A percentile compares a stretch with the other conserved stretches of the same genome.
These are phyloP conservation scores for Penicillium canescens DNA, from an alignment of 495 filamentous ascomycete species.

Conservation along the genomic window DNA sequence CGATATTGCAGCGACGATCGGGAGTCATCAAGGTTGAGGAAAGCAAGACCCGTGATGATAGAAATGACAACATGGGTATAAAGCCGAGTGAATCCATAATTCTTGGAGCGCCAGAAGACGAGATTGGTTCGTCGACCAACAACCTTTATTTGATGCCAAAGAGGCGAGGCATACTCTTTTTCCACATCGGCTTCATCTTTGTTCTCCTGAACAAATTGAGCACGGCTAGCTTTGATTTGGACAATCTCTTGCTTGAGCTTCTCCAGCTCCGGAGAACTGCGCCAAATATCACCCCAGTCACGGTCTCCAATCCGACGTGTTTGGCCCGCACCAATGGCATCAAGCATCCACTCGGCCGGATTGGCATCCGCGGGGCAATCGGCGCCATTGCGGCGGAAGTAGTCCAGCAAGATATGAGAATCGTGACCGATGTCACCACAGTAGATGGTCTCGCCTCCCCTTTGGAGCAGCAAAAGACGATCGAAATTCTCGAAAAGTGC, in stretches of 20 bases:
- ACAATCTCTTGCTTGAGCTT: constrained; percentile 65
- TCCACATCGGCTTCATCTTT: constrained; percentile 35
- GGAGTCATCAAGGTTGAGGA: constrained; percentile 66
- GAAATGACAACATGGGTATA: constrained; percentile 75
- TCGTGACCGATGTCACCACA: constrained; percentile 67
- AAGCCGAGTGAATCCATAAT: constrained; percentile 76
- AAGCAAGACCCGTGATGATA: constrained; percentile 72
- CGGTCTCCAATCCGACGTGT: constrained; percentile 68
- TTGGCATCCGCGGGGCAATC: constrained; percentile 60
- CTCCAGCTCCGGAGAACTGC: constrained; percentile 66
- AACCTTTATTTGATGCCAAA: constrained; percentile 67
- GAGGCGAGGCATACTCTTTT: constrained; percentile 73
- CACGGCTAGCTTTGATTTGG: constrained; percentile 63
- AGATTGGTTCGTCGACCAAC: constrained; percentile 66
- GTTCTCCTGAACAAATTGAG: constrained; percentile 44
- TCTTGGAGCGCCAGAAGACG: constrained; percentile 71
- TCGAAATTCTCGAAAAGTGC: constrained; percentile 85
- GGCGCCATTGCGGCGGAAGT: constrained; percentile 54
- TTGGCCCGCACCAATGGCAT: constrained; percentile 79
- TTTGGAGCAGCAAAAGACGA: constrained; percentile 61
- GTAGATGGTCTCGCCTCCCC: constrained; percentile 66
- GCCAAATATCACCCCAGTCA: constrained; percentile 83
- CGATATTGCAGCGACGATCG: constrained; percentile 71
- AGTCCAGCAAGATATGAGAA: constrained; percentile 39
- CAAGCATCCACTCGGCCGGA: constrained; percentile 86